Base-by-base conservation (phyloP, 2,329 filamentous ascomycete species). In the Claviceps spartinae region DNA sequence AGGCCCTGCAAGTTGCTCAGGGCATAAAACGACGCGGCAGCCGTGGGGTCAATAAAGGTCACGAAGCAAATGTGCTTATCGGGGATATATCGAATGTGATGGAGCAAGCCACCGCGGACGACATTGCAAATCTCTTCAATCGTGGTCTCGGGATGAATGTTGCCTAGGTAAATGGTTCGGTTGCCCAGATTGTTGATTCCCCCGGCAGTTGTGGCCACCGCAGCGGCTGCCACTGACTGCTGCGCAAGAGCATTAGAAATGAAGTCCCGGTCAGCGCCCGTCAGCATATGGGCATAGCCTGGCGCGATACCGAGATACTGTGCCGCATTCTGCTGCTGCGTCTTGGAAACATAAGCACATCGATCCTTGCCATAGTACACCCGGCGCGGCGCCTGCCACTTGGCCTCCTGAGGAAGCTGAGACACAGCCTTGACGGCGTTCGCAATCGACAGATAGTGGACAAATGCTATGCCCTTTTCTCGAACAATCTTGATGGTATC, bases 31-130 rank as follows among this genome's bases (percentile, higher is more conserved):
- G 91, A 96, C 42, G 93, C 93, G 24, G 93, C 93, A 3, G 93
- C 94, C 24, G 93, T 98, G 8, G 93, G 93, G 64, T 98, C 93
- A 67, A 98, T 97, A 71, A 98, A 98, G 1, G 93, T 98, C 53
- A 98, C 93, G 65, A 98, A 98, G 76, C 93, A 98, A 61, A 98
- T 98, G 72, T 98, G 93, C 80, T 98, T 98, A 74, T 98, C 93
- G 6, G 93, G 93, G 61, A 98, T 98, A 71, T 97, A 98, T 60
- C 93, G 88, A 68, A 98, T 95, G 69, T 98, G 93, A 69, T 98
- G 93, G 61, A 98, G 77, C 58, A 98, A 79, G 61, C 93, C 93
- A 54, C 93, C 93, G 58, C 93, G 83, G 50, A 98, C 93, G 53
- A 98, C 93, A 64, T 98, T 98, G 78, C 93, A 98, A 66, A 98